phyloP scores from a whole-genome alignment of 805 yeast genomes.

The Candida saitoana region DNA sequence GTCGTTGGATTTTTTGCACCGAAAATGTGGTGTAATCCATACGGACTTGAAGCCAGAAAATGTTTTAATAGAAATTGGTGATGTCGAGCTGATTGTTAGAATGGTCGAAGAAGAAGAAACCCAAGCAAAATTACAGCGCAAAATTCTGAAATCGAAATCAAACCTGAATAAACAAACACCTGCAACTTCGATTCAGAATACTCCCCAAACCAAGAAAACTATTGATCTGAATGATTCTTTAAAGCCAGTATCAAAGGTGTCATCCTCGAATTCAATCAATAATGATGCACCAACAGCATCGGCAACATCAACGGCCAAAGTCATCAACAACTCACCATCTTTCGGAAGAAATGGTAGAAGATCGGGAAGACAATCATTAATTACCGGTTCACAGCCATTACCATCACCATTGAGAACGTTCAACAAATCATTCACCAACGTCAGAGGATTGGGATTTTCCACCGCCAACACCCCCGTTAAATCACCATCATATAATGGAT shows the following conservation, averaged over 20 bases:
- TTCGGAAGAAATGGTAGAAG: slow-evolving; percentile 45
- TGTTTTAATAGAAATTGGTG: slow-evolving; percentile 75
- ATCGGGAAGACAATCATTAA: slow-evolving; percentile 69
- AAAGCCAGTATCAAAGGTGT: slow-evolving; percentile 2
- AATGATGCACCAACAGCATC: slow-evolving; percentile 4
- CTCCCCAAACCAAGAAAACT: slow-evolving; percentile 10
- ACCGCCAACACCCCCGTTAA: slow-evolving; percentile 39
- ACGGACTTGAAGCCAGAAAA: slow-evolving; percentile 75
- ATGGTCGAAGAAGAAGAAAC: slow-evolving; percentile 60
- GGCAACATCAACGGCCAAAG: slow-evolving; percentile 1
- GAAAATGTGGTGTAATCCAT: slow-evolving; percentile 70
- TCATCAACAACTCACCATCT: slow-evolving; percentile 27
- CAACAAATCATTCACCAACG: slow-evolving; percentile 36
- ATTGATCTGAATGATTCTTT: not conserved
- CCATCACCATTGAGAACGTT: slow-evolving; percentile 79
- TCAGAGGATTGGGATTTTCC: slow-evolving; percentile 34
- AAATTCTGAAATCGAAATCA: slow-evolving; percentile 36
- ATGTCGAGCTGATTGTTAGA: slow-evolving; percentile 71
- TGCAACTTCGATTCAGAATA: slow-evolving; percentile 13
- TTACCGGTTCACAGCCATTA: slow-evolving; percentile 89
- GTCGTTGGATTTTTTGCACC: slow-evolving; percentile 68
- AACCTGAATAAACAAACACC: slow-evolving; percentile 13
- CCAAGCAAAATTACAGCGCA: slow-evolving; percentile 43
- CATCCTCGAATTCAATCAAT: not conserved
- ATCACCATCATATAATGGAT: slow-evolving; percentile 6